Evolutionary conservation across 202 grass and related monocot genomes (phyloP).

Genomic region (Brachypodium distachyon): DNA sequence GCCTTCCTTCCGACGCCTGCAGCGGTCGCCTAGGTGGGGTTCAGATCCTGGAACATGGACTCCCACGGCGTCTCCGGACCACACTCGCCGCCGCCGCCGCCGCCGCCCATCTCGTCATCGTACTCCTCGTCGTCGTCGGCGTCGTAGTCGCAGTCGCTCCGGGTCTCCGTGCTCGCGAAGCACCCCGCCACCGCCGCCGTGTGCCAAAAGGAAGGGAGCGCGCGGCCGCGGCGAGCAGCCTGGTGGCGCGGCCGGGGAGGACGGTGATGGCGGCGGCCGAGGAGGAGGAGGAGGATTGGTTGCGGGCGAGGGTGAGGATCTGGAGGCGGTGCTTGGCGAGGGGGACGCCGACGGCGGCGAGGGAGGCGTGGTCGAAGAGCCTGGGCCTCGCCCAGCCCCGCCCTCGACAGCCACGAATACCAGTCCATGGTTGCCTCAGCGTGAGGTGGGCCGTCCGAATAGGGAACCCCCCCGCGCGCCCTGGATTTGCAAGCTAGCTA

Average conservation of each 20-base stretch:
- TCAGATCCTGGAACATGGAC: conserved; percentile 78
- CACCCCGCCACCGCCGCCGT: neutral
- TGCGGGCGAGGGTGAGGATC: conserved; percentile 68
- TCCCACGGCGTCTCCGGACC: conserved; percentile 53
- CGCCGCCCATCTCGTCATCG: neutral
- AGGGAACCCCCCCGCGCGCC: too few relatives aligned
- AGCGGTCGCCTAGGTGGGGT: conserved; percentile 39
- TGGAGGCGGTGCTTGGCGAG: conserved; percentile 82
- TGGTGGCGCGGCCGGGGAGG: conserved; percentile 36
- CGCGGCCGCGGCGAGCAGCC: conserved; percentile 33
- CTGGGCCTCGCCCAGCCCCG: conserved; percentile 37
- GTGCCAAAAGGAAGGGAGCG: neutral
- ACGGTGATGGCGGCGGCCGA: neutral
- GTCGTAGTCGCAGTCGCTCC: neutral
- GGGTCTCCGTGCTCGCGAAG: conserved; percentile 14
- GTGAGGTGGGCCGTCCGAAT: too few relatives aligned
- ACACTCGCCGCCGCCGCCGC: neutral
- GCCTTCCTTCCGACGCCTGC: neutral
- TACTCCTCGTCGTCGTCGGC: neutral
- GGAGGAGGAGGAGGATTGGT: neutral
- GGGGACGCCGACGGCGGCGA: conserved; percentile 65
- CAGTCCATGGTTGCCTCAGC: conserved; percentile 52
- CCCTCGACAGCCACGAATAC: conserved; percentile 68
- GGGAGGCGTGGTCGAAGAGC: conserved; percentile 68
- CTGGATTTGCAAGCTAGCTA: too few relatives aligned